Evolutionary conservation across 169 alveolate species (phyloP), one percentile per base, ranked within the genome.

Genomic region (Plasmodium gaboni): DNA sequence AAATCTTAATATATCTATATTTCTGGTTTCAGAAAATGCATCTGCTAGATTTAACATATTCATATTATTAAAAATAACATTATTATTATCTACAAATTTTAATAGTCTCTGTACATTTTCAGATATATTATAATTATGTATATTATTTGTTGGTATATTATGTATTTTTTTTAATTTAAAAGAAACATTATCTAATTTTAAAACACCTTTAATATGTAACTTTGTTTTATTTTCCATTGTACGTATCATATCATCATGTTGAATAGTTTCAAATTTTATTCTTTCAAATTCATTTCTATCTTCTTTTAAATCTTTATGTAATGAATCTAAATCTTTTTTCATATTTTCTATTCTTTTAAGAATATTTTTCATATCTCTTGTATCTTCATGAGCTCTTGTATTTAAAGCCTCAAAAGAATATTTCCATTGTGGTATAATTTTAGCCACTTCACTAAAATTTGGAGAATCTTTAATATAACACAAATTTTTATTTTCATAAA

Each of bases 391-490:
- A 64, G 92, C 92, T 59, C 64, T 86, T 44, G 61, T 69, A 53
- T 86, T 86, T 57, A 86, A 24, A 12, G 63, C 12, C 55, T 86
- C 92, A 64, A 86, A 86, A 9, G 87, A 61, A 24, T 71, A 32
- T 70, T 86, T 86, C 92, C 92, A 86, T 64, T 70, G 87, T 1
- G 92, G 92, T 15, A 86, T 57, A 10, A 86, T 68, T 28, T 71
- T 69, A 15, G 57, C 59, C n/a, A 86, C 53, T 71, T 86, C 92
- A 15, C 55, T 64, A 28, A 69, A 69, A 46, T 28, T 71, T 44
- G 92, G 92, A 61, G 70, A 44, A 44, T 86, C 92, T 38, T 86
- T 86, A 32, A 86, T 86, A 65, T 86, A 86, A 32, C 87, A 70
- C 44, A 86, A 60, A 60, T 86, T 86, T 70, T 59, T 60, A 70